A percentile compares a stretch with the other conserved stretches of the same genome.
Conservation (phyloP, 352 stramenopile species). For the Pythium chondricola region DNA sequence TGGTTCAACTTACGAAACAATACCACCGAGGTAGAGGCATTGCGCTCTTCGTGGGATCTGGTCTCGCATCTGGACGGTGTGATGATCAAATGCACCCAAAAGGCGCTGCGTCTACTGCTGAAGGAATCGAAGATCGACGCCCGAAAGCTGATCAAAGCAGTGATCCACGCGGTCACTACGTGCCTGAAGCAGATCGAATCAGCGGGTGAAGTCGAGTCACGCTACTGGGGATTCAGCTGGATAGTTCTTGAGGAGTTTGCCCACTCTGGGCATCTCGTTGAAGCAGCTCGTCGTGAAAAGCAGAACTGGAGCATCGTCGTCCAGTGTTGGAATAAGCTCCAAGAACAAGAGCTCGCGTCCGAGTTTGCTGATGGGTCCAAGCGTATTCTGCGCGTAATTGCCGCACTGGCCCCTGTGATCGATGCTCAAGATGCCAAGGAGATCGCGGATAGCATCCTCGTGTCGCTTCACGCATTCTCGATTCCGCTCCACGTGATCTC, state of each 20-base stretch:
- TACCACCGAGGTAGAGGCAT: conserved; percentile 14
- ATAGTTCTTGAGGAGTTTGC: conserved; percentile 76
- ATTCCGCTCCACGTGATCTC: conserved; percentile 76
- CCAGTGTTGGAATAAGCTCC: conserved; percentile 77
- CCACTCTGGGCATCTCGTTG: conserved; percentile 46
- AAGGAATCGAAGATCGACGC: conserved; percentile 57
- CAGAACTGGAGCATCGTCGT: conserved; percentile 63
- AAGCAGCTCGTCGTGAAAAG: conserved; percentile 46
- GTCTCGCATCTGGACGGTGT: conserved; percentile 70
- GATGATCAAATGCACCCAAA: conserved; percentile 71
- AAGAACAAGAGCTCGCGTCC: conserved; percentile 51
- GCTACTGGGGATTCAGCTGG: conserved; percentile 82
- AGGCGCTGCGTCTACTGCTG: conserved; percentile 58
- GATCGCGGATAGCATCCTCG: conserved; percentile 66
- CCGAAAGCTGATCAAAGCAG: conserved; percentile 46
- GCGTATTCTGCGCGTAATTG: conserved; percentile 78
- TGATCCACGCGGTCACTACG: conserved; percentile 58
- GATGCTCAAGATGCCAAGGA: conserved; percentile 66
- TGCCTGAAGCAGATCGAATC: conserved; percentile 35
- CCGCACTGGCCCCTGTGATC: conserved; percentile 64
- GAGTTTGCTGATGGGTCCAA: conserved; percentile 75
- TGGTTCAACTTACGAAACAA: conserved; percentile 50
- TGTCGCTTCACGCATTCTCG: conserved; percentile 65
- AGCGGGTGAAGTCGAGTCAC: conserved; percentile 28
- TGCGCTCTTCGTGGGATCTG: conserved; percentile 52